Evolutionary conservation across 2,329 filamentous ascomycete species (phyloP).

Genomic region (Diaporthe caulivora): DNA sequence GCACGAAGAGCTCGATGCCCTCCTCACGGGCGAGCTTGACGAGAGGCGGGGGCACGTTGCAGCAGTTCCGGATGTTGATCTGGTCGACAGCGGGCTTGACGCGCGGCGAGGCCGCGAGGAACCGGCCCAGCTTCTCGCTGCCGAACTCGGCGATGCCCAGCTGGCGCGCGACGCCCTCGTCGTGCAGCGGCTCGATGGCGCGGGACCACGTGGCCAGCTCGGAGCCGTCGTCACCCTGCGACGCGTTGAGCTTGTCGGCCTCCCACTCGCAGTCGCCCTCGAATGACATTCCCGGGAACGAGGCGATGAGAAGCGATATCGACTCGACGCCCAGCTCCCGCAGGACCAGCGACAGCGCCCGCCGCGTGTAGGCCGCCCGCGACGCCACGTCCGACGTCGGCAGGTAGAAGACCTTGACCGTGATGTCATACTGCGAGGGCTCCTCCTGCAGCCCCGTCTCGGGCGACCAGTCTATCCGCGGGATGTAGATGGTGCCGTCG

Average conservation of each 20-base stretch:
- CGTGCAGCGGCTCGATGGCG: constrained; percentile 77
- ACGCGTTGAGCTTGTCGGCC: constrained; percentile 71
- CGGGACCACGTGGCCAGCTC: constrained; percentile 77
- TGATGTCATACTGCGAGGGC: constrained; percentile 88
- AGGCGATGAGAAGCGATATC: constrained; percentile 91
- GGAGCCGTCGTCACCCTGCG: constrained; percentile 75
- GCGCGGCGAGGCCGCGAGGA: constrained; percentile 72
- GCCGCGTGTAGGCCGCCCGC: constrained; percentile 77
- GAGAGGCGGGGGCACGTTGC: constrained; percentile 91
- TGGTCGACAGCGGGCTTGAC: constrained; percentile 89
- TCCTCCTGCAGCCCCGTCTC: constrained; percentile 81
- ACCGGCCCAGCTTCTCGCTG: constrained; percentile 81
- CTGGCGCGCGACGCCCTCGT: constrained; percentile 74
- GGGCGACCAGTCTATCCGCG: constrained; percentile 78
- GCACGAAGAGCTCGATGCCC: constrained; percentile 88
- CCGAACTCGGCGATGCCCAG: constrained; percentile 94
- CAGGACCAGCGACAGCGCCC: constrained; percentile 84
- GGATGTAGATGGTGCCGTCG: constrained; percentile 77
- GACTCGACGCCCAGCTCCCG: constrained; percentile 81
- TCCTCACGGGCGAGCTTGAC: constrained; percentile 86
- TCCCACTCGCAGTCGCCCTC: constrained; percentile 91
- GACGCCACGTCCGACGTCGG: constrained; percentile 72
- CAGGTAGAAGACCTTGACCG: constrained; percentile 94
- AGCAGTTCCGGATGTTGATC: constrained; percentile 96
- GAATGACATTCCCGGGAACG: constrained; percentile 93